Base-by-base conservation (phyloP, 257 asterid species). In the Orobanche coerulescens region DNA sequence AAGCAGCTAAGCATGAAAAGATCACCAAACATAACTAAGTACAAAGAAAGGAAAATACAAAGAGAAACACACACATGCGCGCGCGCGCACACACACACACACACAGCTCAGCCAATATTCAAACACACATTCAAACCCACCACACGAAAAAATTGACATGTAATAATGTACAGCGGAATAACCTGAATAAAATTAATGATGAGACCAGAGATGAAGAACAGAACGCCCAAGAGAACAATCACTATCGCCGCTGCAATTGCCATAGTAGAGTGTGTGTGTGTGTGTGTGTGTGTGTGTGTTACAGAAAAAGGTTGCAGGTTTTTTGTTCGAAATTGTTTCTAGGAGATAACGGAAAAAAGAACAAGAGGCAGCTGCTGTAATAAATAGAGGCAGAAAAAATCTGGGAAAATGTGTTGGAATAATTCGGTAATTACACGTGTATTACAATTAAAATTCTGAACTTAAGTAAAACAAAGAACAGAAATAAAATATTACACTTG, bases 191-290 rank as follows among this genome's bases (percentile, higher is more conserved):
- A 66, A 75, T 86, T 89, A 71, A 81, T 64, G 67, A 82, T 72
- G 74, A 88, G 84, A 53, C 98, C 98, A n/a, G 95, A 86, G 12
- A 82, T 55, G 82, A 92, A 84, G 81, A 92, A 92, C 67, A 92
- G 84, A 63, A 92, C 65, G 28, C 90, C 94, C 83, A 92, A 67
- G 1, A 94, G 96, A 60, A 88, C 77, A 69, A 92, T 61, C 52
- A 88, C 81, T 71, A 76, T 73, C 49, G 94, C 96, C 67, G 93
- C 93, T 49, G 87, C 83, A 62, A 79, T 68, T 61, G 78, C 77
- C 85, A 82, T 81, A 54, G 28, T 18, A 34, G 48, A 48, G 57
- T 47, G n/a, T 20, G 40, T 30, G 52, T 12, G 16, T 52, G 33
- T 11, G 26, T 23, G 44, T 13, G 62, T 46, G 14, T 16, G 28